Evolutionary conservation across 805 yeast species (phyloP), one percentile per base, ranked within the genome.

Genomic region (Ogataea chonburiensis): DNA sequence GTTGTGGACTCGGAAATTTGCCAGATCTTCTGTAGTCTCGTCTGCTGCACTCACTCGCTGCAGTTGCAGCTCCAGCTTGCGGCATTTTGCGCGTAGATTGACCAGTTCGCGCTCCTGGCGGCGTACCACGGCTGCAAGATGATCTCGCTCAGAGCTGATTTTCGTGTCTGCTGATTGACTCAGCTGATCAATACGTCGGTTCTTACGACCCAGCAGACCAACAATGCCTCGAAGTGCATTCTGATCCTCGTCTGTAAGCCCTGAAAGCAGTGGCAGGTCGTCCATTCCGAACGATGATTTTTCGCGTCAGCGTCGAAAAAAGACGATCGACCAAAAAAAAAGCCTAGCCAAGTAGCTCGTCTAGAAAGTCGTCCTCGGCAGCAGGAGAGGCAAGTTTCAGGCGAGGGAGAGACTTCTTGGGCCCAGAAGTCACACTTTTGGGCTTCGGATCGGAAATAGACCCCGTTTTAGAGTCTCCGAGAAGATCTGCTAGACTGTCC

Each of bases 401-500:
- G 31, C 5, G n/a, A 5, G 8, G 30, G 7, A 20, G 6, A 15
- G 32, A 5, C 16, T 28, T 28, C 16, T 9, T 20, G n/a, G n/a
- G n/a, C n/a, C n/a, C n/a, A 18, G 16, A 7, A 7, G 17, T 28
- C 32, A 10, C 16, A 17, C 7, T 12, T n/a, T 14, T 27, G 5
- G 13, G 15, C 17, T 28, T 7, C 19, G n/a, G 4, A 10, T 7
- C 11, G 7, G 10, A 12, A 8, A 17, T 13, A 17, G 20, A 15
- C 6, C 7, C 22, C 4, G 21, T 11, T 11, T 20, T 4, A 7
- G 20, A 8, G 17, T 17, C 16, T 11, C 39, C 39, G 23, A 58
- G 20, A 16, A 58, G 40, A 12, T 46, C 53, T 11, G 48, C 40
- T 21, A 58, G 34, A 24, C 51, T 46, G 21, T 42, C 45, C 14